A percentile compares a stretch with the other conserved stretches of the same genome.
Conservation (phyloP, 768 basidiomycete genomes). For the Ramaria sp. region DNA sequence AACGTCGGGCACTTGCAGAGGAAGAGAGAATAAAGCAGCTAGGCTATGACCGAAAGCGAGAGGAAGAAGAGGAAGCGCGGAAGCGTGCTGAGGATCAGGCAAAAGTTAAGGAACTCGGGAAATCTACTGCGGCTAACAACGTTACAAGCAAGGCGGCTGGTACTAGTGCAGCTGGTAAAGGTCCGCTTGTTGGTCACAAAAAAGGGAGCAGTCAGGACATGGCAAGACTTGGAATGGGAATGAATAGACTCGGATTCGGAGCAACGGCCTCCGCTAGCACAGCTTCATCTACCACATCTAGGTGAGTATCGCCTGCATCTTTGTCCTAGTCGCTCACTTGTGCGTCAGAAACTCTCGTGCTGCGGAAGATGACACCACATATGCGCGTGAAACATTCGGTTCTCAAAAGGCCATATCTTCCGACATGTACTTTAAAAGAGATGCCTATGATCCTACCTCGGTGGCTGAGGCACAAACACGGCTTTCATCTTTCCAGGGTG, state of each 20-base stretch:
- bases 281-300: constrained; percentile 35
- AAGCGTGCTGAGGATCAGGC: constrained; percentile 47
- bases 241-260: constrained; percentile 78
- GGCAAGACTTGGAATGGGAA: constrained; percentile 54
- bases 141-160: constrained; percentile 19
- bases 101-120: constrained; percentile 23
- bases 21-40: constrained; percentile 86
- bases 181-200: constrained; percentile 22
- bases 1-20: constrained; percentile 82
- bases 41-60: constrained; percentile 79
- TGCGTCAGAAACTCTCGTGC: constrained; percentile 4
- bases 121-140: constrained; percentile 24
- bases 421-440: constrained; percentile 93
- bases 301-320: constrained; percentile 6
- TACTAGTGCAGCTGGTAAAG: constrained; percentile 17
- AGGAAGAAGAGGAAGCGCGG: constrained; percentile 72
- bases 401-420: constrained; percentile 93
- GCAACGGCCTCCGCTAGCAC: constrained; percentile 58
- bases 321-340: background rate
- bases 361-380: constrained; percentile 54
- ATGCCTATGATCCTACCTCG: constrained; percentile 68
- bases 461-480: constrained; percentile 71
- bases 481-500: constrained; percentile 79
- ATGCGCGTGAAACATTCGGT: constrained; percentile 87
- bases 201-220: constrained; percentile 38